phyloP scores from a whole-genome alignment of 176 grass and related monocot genomes.

The Paspalum vaginatum region DNA sequence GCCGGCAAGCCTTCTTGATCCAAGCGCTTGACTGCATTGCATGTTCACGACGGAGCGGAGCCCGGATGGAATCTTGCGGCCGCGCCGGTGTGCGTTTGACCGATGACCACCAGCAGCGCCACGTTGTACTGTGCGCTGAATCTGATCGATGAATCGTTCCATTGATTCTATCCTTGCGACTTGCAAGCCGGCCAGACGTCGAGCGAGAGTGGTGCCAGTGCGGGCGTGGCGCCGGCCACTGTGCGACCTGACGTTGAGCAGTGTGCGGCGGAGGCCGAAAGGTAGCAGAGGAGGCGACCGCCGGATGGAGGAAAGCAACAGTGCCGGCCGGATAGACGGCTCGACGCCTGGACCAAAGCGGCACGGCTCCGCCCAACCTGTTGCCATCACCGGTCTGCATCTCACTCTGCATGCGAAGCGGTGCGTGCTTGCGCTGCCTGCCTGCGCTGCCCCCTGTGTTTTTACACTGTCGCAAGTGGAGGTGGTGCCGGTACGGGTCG shows the following conservation, averaged over 20 bases:
- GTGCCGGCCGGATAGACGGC: conserved; percentile 40
- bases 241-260: neutral
- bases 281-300: conserved; percentile 1
- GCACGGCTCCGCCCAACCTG: neutral
- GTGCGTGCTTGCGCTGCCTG: neutral
- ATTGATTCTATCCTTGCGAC: too few relatives aligned
- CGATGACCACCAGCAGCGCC: neutral
- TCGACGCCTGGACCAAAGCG: conserved; percentile 38
- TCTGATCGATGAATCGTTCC: too few relatives aligned
- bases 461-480: neutral
- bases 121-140: neutral
- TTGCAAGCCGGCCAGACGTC: too few relatives aligned
- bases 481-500: neutral
- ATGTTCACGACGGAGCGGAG: conserved; percentile 16
- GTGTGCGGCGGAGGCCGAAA: neutral
- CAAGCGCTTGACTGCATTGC: conserved; percentile 31
- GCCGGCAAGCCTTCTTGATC: conserved; percentile 25
- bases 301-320: conserved; percentile 34
- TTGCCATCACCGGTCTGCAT: conserved; percentile 2
- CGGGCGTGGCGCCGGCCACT: neutral
- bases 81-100: conserved; percentile 25
- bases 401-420: neutral
- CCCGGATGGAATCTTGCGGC: neutral
- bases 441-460: neutral
- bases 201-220: neutral